These are phyloP conservation scores for Rachicladosporium sp. DNA, from an alignment of 2,329 filamentous ascomycete species.

Conservation along the genomic window DNA sequence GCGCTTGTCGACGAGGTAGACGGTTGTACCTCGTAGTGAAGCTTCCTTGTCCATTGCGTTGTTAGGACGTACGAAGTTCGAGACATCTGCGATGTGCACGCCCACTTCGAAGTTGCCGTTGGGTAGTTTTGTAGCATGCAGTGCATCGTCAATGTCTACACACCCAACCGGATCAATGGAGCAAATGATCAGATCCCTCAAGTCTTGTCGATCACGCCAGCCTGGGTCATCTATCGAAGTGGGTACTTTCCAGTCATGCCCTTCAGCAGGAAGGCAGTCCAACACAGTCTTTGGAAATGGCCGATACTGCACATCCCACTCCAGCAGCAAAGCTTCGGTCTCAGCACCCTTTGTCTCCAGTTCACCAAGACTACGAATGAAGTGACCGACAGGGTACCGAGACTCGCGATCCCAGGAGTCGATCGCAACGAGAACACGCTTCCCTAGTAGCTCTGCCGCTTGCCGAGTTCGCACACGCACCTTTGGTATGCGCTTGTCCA, in stretches of 20 bases:
- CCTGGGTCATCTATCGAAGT: constrained; percentile 65
- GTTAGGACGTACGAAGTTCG: constrained; percentile 92
- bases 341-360: constrained; percentile 95
- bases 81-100: constrained; percentile 98
- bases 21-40: constrained; percentile 84
- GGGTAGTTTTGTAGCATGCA: constrained; percentile 71
- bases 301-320: constrained; percentile 95
- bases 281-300: constrained; percentile 93
- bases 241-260: constrained; percentile 89
- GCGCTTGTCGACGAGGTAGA: constrained; percentile 96
- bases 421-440: constrained; percentile 84
- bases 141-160: constrained; percentile 94
- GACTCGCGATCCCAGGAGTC: constrained; percentile 93
- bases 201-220: constrained; percentile 74
- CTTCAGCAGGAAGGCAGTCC: constrained; percentile 82
- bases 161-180: constrained; percentile 95
- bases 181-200: constrained; percentile 79
- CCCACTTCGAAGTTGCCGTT: constrained; percentile 95
- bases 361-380: constrained; percentile 83
- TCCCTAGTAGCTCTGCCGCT: constrained; percentile 75
- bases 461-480: constrained; percentile 87
- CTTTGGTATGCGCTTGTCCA: constrained; percentile 97
- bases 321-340: constrained; percentile 83
- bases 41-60: constrained; percentile 97
- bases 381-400: constrained; percentile 83